Evolutionary conservation across 192 early-diverging fungal species (phyloP).

Genomic region (Rhizophagus clarus): DNA sequence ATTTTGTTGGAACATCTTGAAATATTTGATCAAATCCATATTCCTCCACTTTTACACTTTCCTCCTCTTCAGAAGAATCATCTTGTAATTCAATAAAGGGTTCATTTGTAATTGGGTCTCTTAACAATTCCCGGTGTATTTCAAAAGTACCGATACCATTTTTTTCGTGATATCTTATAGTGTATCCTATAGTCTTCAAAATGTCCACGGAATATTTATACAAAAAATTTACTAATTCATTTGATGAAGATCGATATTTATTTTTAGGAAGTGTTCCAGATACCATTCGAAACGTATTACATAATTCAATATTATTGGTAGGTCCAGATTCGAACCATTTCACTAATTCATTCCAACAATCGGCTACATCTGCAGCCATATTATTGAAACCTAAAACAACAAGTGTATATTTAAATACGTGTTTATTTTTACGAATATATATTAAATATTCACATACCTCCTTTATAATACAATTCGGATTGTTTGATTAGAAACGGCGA

Average conservation of each 20-base stretch:
- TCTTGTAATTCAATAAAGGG: neutral
- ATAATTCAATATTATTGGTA: neutral
- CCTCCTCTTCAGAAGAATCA: neutral
- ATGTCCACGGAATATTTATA: neutral
- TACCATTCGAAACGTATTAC: neutral
- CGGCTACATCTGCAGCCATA: conserved; percentile 57
- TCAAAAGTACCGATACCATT: neutral
- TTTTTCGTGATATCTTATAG: neutral
- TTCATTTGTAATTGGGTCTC: neutral
- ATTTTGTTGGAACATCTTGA: neutral
- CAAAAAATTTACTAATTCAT: neutral
- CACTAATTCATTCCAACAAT: conserved; percentile 56
- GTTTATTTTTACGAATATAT: conserved; percentile 38
- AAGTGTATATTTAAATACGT: conserved; percentile 31
- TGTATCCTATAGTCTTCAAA: neutral
- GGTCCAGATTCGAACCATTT: conserved; percentile 48
- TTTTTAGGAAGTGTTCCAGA: neutral
- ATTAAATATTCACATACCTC: conserved; percentile 50
- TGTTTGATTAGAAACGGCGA: conserved; percentile 79
- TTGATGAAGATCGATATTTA: neutral
- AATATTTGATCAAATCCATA: neutral
- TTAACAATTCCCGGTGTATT: neutral
- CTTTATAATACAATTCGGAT: conserved; percentile 68
- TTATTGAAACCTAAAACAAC: conserved; percentile 56
- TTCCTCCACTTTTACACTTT: neutral